Base-by-base conservation (phyloP, 2,329 filamentous ascomycete species). In the Diaporthe sp. region DNA sequence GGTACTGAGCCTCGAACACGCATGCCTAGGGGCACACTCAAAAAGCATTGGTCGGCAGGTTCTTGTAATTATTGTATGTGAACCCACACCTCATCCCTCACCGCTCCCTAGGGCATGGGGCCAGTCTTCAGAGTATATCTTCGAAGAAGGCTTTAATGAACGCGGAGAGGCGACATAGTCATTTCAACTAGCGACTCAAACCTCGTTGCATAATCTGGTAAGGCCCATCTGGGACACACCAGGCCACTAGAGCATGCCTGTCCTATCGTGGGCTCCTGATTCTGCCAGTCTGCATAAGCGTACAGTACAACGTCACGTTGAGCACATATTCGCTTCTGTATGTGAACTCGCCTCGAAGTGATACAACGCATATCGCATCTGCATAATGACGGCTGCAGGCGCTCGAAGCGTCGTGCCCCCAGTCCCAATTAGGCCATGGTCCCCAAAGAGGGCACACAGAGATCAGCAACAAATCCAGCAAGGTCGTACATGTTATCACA, bases 21-120 rank as follows among this genome's bases (percentile, higher is more conserved):
- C 42, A 65, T 65, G 57, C 53, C 49, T 53, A 13, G 49, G 34
- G 25, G 55, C 57, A 37, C 53, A 70, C 46, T 53, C 25, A 39
- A 60, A 70, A 72, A 61, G 74, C 70, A 61, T 74, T n/a, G 44
- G 71, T 75, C 51, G 60, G 60, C 60, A 71, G 49, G 31, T 68
- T 60, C 37, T 58, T 74, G 76, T 77, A 77, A 55, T 77, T 73
- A 74, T 72, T 76, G 67, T 77, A 77, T 77, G 75, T 72, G 57
- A 72, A 53, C 57, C 71, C 46, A 72, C 44, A 44, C 65, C 65
- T 65, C 51, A 44, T 49, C 42, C 39, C 46, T 57, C 22, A 55
- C 46, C 49, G n/a, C 46, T 55, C 15, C 37, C n/a, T 8, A 55
- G 8, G 39, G 46, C 62, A 22, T 37, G 28, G 44, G 44, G 22